phyloP scores from a whole-genome alignment of 2,329 filamentous ascomycete species.

The Colletotrichum filicis region DNA sequence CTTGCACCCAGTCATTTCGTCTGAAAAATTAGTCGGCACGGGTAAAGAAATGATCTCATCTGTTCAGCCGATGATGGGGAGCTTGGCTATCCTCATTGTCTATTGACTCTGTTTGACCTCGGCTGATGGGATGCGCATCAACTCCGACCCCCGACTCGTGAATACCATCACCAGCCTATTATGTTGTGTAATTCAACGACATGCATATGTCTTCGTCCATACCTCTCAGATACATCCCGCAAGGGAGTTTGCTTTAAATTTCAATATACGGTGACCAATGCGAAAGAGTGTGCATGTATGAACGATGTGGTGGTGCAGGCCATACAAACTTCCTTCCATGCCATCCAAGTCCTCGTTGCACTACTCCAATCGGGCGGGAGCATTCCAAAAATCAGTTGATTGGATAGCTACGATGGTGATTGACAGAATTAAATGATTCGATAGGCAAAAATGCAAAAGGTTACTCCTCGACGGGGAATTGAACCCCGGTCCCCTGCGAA shows the following conservation, averaged over 20 bases:
- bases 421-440: no score
- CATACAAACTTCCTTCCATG: no score
- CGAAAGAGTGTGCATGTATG: no score
- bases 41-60: background rate
- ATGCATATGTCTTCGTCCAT: background rate
- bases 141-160: background rate
- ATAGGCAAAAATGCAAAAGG: background rate
- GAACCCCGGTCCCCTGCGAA: background rate
- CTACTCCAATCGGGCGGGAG: no score
- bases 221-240: background rate
- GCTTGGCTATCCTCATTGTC: background rate
- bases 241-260: accelerated
- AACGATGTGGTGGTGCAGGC: no score
- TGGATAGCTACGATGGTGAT: no score
- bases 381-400: no score
- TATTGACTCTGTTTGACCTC: background rate
- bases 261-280: no score
- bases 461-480: background rate
- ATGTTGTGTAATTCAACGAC: background rate
- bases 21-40: background rate
- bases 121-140: background rate
- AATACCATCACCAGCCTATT: background rate
- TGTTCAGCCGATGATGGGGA: background rate
- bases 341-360: no score
- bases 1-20: background rate